These are phyloP conservation scores for Phyllosticta capitalensis DNA, from an alignment of 2,329 filamentous ascomycete species.

Conservation along the genomic window DNA sequence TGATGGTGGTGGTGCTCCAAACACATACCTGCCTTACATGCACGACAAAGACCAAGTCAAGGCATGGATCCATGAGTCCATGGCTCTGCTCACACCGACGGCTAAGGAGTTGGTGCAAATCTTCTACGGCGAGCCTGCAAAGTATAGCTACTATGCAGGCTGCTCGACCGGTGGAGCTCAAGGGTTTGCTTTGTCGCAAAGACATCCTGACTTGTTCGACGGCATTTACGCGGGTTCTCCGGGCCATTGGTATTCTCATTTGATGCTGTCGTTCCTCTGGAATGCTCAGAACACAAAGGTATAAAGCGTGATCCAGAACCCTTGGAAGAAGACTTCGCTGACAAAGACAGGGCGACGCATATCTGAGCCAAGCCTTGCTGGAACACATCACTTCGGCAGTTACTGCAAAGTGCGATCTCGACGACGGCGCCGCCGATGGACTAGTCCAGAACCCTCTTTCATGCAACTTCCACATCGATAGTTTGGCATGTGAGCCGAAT, in stretches of 20 bases:
- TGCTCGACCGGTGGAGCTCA: slow-evolving; percentile 14
- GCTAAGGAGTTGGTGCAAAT: slow-evolving; percentile 9
- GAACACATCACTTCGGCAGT: slow-evolving; percentile 27
- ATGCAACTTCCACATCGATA: slow-evolving; percentile 28
- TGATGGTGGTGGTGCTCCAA: slow-evolving; percentile 8
- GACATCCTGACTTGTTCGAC: slow-evolving; percentile 14
- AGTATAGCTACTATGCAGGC: slow-evolving; percentile 12
- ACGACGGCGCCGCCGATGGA: slow-evolving; percentile 31
- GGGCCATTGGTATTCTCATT: slow-evolving; percentile 13
- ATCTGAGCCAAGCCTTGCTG: slow-evolving; percentile 21
- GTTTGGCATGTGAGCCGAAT: slow-evolving; percentile 20
- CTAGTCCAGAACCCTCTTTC: slow-evolving; percentile 31
- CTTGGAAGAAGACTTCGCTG: background rate
- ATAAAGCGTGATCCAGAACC: background rate
- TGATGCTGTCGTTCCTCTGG: slow-evolving; percentile 13
- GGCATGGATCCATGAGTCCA: slow-evolving; percentile 13
- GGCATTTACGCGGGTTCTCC: slow-evolving; percentile 14
- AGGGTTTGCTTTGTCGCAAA: slow-evolving; percentile 13
- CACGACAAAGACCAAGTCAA: slow-evolving; percentile 9
- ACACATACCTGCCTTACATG: slow-evolving; percentile 13
- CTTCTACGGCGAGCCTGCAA: slow-evolving; percentile 1
- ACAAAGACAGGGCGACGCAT: slow-evolving; percentile 11
- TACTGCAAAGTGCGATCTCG: slow-evolving; percentile 28
- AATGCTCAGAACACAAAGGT: slow-evolving; percentile 11
- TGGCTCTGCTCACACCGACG: slow-evolving; percentile 12